A percentile compares a stretch with the other conserved stretches of the same genome.
These are phyloP conservation scores for Vigna mungo DNA, from an alignment of 306 rosid genomes.

Conservation along the genomic window DNA sequence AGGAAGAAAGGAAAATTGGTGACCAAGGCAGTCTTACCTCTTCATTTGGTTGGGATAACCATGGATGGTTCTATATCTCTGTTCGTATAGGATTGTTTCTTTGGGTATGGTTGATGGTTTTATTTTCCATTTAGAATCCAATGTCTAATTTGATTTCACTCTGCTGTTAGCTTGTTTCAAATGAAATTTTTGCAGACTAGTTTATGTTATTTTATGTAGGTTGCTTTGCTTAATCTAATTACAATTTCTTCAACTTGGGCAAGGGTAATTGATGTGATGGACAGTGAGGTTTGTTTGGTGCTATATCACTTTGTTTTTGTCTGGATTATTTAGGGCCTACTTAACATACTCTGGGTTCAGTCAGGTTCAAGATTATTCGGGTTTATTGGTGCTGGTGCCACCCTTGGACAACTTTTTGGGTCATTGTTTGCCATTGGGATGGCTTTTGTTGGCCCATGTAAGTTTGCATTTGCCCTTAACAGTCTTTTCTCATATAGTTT, in stretches of 20 bases:
- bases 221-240: slow-evolving; percentile 54
- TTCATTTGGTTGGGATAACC: slow-evolving; percentile 66
- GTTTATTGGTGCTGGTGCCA: slow-evolving; percentile 98
- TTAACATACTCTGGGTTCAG: slow-evolving; percentile 71
- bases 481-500: slow-evolving; percentile 19
- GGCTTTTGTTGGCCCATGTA: slow-evolving; percentile 97
- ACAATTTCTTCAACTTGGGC: slow-evolving; percentile 93
- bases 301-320: slow-evolving; percentile 34
- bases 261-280: slow-evolving; percentile 92
- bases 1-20: slow-evolving; percentile 54
- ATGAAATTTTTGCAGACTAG: slow-evolving; percentile 1
- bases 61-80: slow-evolving; percentile 82
- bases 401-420: slow-evolving; percentile 98
- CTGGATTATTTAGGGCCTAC: slow-evolving; percentile 25
- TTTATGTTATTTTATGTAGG: slow-evolving; percentile 33
- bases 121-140: slow-evolving; percentile 7
- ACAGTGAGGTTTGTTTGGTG: slow-evolving; percentile 69
- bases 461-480: slow-evolving; percentile 44
- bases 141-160: slow-evolving; percentile 12
- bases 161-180: slow-evolving; percentile 37
- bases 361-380: slow-evolving; percentile 99
- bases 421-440: slow-evolving; percentile 89
- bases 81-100: slow-evolving; percentile 93
- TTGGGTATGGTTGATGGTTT: slow-evolving; percentile 67
- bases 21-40: slow-evolving; percentile 54